phyloP scores from a whole-genome alignment of 352 stramenopile genomes.

The Globisporangium sylvaticum region DNA sequence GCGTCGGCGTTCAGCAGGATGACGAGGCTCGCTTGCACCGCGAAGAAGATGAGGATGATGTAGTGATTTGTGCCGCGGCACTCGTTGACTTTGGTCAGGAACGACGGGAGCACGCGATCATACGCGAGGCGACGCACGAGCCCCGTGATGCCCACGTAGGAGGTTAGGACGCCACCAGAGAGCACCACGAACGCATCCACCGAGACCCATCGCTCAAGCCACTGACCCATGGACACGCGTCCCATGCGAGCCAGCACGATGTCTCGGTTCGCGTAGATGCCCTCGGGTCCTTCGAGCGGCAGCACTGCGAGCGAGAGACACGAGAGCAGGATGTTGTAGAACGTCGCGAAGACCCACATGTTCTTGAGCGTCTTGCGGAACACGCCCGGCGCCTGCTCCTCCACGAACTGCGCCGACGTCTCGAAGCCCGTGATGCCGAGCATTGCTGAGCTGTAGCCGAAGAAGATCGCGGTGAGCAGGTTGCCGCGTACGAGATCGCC shows the following conservation, averaged over 20 bases:
- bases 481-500: slow-evolving; percentile 36
- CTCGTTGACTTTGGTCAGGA: slow-evolving; percentile 57
- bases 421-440: slow-evolving; percentile 91
- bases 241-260: slow-evolving; percentile 81
- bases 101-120: slow-evolving; percentile 64
- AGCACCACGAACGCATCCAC: slow-evolving; percentile 90
- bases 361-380: slow-evolving; percentile 78
- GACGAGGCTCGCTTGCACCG: slow-evolving; percentile 65
- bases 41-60: slow-evolving; percentile 83
- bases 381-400: slow-evolving; percentile 83
- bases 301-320: slow-evolving; percentile 81
- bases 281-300: slow-evolving; percentile 43
- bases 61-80: slow-evolving; percentile 83
- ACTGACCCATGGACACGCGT: slow-evolving; percentile 37
- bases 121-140: slow-evolving; percentile 75
- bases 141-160: slow-evolving; percentile 88
- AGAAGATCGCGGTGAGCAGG: slow-evolving; percentile 64
- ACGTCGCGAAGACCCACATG: slow-evolving; percentile 83
- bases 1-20: slow-evolving; percentile 78
- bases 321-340: slow-evolving; percentile 88
- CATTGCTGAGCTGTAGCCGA: slow-evolving; percentile 82
- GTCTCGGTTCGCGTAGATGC: slow-evolving; percentile 66
- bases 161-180: slow-evolving; percentile 81
- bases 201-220: slow-evolving; percentile 68
- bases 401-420: slow-evolving; percentile 88